A percentile compares a stretch with the other conserved stretches of the same genome.
Evolutionary conservation across 179 eudicot genomes (phyloP).

Genomic region (Beta lomatogona): DNA sequence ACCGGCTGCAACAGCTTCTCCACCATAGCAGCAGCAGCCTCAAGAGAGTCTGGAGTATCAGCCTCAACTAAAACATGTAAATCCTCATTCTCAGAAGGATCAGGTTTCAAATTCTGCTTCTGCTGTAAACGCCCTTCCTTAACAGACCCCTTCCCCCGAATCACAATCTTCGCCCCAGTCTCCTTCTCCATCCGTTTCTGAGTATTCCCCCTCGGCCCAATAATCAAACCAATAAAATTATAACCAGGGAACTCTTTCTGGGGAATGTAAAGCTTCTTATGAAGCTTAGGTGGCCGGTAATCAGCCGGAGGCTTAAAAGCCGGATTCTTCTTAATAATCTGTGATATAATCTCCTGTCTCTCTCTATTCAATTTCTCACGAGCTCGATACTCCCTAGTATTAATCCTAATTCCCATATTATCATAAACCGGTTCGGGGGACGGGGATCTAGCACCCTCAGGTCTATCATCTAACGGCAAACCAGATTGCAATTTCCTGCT

Average conservation of each 20-base stretch:
- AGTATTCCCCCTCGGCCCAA: conserved; percentile 94
- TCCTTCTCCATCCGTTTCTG: conserved; percentile 95
- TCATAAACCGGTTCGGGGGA: conserved; percentile 90
- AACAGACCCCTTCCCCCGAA: conserved; percentile 85
- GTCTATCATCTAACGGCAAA: conserved; percentile 72
- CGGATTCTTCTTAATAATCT: conserved; percentile 77
- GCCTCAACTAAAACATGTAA: conserved; percentile 93
- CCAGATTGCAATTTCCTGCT: conserved; percentile 77
- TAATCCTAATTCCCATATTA: conserved; percentile 80
- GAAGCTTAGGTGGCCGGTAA: conserved; percentile 81
- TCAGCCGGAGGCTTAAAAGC: conserved; percentile 87
- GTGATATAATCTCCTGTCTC: conserved; percentile 75
- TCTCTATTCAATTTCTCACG: conserved; percentile 73
- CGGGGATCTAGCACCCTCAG: conserved; percentile 86
- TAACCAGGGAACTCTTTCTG: conserved; percentile 90
- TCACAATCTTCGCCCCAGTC: conserved; percentile 91
- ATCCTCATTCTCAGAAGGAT: conserved; percentile 85
- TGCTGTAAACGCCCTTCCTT: conserved; percentile 81
- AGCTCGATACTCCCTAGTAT: conserved; percentile 84
- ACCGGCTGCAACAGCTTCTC: conserved; percentile 90
- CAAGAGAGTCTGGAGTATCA: conserved; percentile 77
- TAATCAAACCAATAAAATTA: conserved; percentile 85
- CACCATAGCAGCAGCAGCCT: conserved; percentile 92
- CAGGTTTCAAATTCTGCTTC: conserved; percentile 78
- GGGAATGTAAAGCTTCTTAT: conserved; percentile 87